These are phyloP conservation scores for Aspergillus sclerotialis DNA, from an alignment of 2,329 filamentous ascomycete genomes.

Conservation along the genomic window DNA sequence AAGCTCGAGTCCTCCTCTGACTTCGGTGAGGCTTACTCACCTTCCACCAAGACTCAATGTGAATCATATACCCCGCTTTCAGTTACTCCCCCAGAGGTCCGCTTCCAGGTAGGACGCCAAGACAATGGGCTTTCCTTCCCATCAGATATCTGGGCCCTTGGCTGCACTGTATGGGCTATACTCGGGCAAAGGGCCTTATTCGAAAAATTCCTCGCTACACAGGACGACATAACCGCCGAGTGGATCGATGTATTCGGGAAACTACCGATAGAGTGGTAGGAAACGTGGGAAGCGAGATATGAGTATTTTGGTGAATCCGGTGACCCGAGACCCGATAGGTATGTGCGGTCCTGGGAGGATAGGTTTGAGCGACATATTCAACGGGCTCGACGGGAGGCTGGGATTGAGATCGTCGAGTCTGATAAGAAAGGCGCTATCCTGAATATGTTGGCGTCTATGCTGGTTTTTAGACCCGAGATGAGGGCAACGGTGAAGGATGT, in stretches of 20 bases:
- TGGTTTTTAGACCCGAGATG: background rate
- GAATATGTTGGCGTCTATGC: background rate
- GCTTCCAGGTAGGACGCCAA: too few relatives aligned
- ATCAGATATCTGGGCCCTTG: background rate
- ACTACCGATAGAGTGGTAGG: background rate
- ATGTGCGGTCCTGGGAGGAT: background rate
- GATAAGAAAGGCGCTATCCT: background rate
- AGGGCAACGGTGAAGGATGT: background rate
- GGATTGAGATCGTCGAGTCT: background rate
- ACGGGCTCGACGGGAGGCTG: background rate
- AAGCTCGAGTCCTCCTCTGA: too few relatives aligned
- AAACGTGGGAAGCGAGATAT: background rate
- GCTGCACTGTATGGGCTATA: too few relatives aligned
- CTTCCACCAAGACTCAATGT: too few relatives aligned
- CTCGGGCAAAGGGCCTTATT: too few relatives aligned
- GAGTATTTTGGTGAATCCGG: background rate
- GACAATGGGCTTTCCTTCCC: background rate
- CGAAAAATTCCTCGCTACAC: too few relatives aligned
- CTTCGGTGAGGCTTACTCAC: too few relatives aligned
- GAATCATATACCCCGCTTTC: too few relatives aligned
- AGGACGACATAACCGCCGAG: too few relatives aligned
- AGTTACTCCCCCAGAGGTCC: too few relatives aligned
- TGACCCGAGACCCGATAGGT: background rate
- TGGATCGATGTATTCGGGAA: background rate
- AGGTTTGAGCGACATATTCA: background rate